Conservation (phyloP, 257 asterid genomes). For the Lycium ferocissimum region DNA sequence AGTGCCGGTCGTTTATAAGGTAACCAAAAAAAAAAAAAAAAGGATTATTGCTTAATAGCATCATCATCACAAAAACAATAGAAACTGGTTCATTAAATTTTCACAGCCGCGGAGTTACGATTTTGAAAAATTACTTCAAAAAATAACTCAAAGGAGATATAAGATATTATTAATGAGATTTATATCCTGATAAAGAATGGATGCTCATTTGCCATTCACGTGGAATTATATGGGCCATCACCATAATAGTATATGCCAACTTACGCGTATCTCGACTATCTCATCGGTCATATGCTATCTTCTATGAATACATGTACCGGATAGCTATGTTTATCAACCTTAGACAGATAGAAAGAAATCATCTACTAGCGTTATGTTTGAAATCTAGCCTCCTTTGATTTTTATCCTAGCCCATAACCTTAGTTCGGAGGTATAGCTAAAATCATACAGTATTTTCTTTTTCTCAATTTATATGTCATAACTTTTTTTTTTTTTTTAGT, state of each 20-base stretch:
- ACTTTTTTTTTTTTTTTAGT: too few relatives aligned
- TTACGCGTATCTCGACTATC: too few relatives aligned
- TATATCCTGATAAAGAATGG: constrained; percentile 17
- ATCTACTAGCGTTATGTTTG: background rate
- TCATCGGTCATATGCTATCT: too few relatives aligned
- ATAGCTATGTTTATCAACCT: background rate
- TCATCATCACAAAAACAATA: background rate
- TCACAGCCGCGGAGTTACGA: background rate
- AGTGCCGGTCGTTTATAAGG: background rate
- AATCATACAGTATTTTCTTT: too few relatives aligned
- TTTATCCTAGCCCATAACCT: too few relatives aligned
- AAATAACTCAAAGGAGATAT: background rate
- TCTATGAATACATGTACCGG: background rate
- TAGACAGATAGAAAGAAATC: background rate
- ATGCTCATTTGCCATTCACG: constrained; percentile 17
- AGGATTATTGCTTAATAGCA: background rate
- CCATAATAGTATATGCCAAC: background rate
- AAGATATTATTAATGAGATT: background rate
- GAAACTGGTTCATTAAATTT: background rate
- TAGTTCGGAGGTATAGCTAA: too few relatives aligned
- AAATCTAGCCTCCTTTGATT: too few relatives aligned
- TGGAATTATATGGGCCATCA: background rate
- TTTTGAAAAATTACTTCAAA: background rate
- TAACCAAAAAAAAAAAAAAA: background rate
- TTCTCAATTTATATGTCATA: too few relatives aligned